Evolutionary conservation across 31 red algal species (phyloP).

Genomic region (Asparagopsis taxiformis): DNA sequence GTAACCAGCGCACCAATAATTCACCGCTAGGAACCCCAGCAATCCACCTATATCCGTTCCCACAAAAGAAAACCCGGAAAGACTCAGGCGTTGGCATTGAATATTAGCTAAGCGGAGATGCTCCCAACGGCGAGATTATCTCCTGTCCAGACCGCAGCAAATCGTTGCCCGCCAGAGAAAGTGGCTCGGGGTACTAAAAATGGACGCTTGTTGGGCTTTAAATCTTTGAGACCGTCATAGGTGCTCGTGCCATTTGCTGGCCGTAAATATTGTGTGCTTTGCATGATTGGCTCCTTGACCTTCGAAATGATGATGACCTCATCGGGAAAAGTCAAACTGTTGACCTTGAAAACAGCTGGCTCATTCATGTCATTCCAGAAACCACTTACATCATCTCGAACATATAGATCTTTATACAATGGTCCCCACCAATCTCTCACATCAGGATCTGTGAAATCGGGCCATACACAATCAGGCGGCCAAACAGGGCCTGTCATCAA

Average conservation of each 20-base stretch:
- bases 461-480: slow-evolving; percentile 2
- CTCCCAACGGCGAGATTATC: slow-evolving; percentile 6
- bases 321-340: slow-evolving; percentile 2
- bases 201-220: slow-evolving; percentile 1
- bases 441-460: slow-evolving; percentile 2
- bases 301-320: neutral
- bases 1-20: slow-evolving; percentile 22
- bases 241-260: neutral
- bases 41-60: slow-evolving; percentile 23
- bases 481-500: slow-evolving; percentile 5
- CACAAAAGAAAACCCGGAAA: slow-evolving; percentile 14
- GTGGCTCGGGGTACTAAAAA: slow-evolving; percentile 13
- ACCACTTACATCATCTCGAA: slow-evolving; percentile 7
- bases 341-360: slow-evolving; percentile 11
- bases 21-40: slow-evolving; percentile 7
- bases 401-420: neutral
- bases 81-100: neutral
- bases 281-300: neutral
- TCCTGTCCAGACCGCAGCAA: slow-evolving; percentile 23
- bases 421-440: slow-evolving; percentile 18
- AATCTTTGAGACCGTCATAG: neutral
- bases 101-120: neutral
- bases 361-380: slow-evolving; percentile 39
- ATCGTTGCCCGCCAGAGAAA: slow-evolving; percentile 19
- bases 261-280: neutral